phyloP scores from a whole-genome alignment of 2,329 filamentous ascomycete genomes.

The Cladosporium sp. region DNA sequence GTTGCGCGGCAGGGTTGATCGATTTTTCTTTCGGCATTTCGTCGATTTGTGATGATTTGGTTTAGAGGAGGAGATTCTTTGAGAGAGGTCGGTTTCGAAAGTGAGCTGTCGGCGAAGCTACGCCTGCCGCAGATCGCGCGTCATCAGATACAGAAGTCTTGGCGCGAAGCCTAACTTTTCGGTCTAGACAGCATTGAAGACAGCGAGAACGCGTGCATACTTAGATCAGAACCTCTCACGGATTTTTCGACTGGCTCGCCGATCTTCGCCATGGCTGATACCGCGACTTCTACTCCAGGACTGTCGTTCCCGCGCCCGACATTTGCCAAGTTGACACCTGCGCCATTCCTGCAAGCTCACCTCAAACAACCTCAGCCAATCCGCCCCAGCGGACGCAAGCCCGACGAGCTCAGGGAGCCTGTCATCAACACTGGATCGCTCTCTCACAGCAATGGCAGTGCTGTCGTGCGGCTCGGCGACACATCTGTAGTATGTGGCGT shows the following conservation, averaged over 20 bases:
- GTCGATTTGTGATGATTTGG: background rate
- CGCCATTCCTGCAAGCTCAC: slow-evolving; percentile 83
- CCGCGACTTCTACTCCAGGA: slow-evolving; percentile 15
- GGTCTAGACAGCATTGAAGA: background rate
- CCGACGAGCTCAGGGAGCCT: slow-evolving; percentile 63
- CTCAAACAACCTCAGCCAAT: slow-evolving; percentile 61
- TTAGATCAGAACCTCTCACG: too few species aligned
- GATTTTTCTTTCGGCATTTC: slow-evolving; percentile 54
- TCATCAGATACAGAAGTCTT: background rate
- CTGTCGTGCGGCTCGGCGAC: slow-evolving; percentile 80
- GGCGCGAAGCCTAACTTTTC: slow-evolving; percentile 7
- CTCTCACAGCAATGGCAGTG: slow-evolving; percentile 82
- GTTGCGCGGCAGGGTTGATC: slow-evolving; percentile 53
- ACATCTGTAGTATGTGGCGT: slow-evolving; percentile 94
- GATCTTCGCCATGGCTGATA: slow-evolving; percentile 15
- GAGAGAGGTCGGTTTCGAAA: background rate
- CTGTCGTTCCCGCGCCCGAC: slow-evolving; percentile 57
- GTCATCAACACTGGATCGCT: slow-evolving; percentile 76
- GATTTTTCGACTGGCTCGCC: background rate
- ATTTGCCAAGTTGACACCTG: slow-evolving; percentile 84
- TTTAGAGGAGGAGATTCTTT: background rate
- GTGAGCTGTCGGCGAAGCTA: background rate
- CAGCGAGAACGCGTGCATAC: background rate
- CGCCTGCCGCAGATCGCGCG: background rate
- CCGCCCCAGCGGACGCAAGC: slow-evolving; percentile 74